Percentiles rank a stretch among this genome's conserved stretches.
These are phyloP conservation scores for Pelargonium nanum DNA, from an alignment of 345 rosid genomes.

Conservation along the genomic window DNA sequence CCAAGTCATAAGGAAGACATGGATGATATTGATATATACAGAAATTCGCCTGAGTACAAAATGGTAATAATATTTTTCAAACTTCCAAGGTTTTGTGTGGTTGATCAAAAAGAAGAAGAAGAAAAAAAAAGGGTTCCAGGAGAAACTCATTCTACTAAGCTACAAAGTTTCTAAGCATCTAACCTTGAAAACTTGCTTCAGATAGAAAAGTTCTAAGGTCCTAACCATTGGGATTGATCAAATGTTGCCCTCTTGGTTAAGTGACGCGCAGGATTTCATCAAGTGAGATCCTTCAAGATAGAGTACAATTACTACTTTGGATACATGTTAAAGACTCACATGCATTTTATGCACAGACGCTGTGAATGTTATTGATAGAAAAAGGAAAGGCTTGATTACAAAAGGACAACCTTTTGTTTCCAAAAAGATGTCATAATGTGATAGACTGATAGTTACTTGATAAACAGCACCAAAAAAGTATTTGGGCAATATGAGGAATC, in stretches of 20 bases:
- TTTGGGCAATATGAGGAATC: background rate
- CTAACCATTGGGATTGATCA: background rate
- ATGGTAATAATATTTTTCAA: background rate
- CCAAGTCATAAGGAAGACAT: background rate
- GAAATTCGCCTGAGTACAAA: background rate
- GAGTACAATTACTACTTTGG: too few relatives aligned
- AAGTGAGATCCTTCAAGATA: background rate
- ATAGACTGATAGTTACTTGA: background rate
- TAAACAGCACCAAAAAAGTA: background rate
- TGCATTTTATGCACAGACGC: too few relatives aligned
- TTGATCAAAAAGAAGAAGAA: too few relatives aligned
- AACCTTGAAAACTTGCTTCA: background rate
- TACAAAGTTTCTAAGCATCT: background rate
- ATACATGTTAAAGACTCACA: too few relatives aligned
- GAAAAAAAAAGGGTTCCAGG: background rate
- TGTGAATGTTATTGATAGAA: background rate
- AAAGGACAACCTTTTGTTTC: background rate
- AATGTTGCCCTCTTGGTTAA: background rate
- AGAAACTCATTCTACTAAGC: background rate
- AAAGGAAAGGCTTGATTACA: background rate
- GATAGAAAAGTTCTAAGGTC: background rate
- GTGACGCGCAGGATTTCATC: background rate
- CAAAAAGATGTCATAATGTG: background rate
- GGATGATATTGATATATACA: background rate
- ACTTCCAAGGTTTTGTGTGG: background rate